Evolutionary conservation across 2,329 filamentous ascomycete species (phyloP), one percentile per base, ranked within the genome.

Genomic region (Didymella keratinophila): DNA sequence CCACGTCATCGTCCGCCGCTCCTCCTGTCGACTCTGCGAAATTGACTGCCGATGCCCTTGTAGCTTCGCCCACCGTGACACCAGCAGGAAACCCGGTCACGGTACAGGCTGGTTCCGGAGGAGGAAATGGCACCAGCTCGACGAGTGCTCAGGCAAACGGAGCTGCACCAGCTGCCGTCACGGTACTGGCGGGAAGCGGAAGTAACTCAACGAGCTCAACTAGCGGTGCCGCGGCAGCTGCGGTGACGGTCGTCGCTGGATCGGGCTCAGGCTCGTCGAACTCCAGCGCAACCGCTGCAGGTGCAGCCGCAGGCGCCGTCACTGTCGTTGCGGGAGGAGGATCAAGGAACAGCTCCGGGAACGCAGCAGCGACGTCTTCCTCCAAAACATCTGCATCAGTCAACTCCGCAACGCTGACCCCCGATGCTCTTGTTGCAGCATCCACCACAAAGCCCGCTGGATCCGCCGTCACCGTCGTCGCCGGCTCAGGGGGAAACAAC

Each of bases 311-410:
- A 7, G 25, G 34, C 25, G 55, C 63, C n/a, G 63, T 71, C 9
- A 64, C 61, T 10, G 67, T 71, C 2, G 61, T 65, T 5, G 71
- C 72, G n/a, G 59, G 45, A 51, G 66, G 65, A 54, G 70, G 47
- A 41, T 39, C 63, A 37, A 36, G 61, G 7, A 56, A 58, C 9
- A 32, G 45, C 28, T 61, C 64, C 12, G 53, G 61, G 1, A 47
- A 47, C 9, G 63, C 58, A 12, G 52, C 49, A 30, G 61, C 27
- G 41, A 23, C 54, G 6, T 56, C 58, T 14, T 39, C 49, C 21
- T 56, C 62, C 4, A 58, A 53, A 10, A 20, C 55, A n/a, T 30
- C 43, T 12, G 27, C 52, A 20, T 54, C 61, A 4, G 61, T 60
- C 37, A 56, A 63, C 25, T 60, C 64, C 8, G 63, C 58, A 23